Evolutionary conservation across 2,329 filamentous ascomycete genomes (phyloP), one percentile per base, ranked within the genome.

Genomic region (Waltergamsia citrina): DNA sequence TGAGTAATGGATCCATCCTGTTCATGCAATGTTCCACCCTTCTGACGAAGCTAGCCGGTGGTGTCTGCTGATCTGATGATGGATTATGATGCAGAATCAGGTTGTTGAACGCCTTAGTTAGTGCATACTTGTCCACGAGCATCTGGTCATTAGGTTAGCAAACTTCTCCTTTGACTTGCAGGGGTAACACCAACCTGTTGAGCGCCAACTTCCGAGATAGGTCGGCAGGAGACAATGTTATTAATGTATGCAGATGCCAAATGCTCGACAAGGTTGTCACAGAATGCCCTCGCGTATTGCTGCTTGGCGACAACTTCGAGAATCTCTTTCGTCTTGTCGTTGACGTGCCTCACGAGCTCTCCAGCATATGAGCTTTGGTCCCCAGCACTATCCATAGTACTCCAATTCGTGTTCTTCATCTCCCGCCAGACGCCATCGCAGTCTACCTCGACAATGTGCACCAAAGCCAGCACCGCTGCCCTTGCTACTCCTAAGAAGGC

Each of bases 321-420:
- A 3, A 94, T 83, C 48, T 92, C 85, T 19, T 71, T 71, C 11
- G 83, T 74, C 42, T 78, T 80, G 4, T 69, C 64, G 50, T 87
- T 85, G 38, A 93, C 71, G 37, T 78, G 75, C 33, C 71, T 73
- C 30, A 94, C 61, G 3, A 98, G 67, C 54, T 94, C 85, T 7
- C 78, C 75, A 18, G 96, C 85, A 47, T 95, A 98, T 0, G 83
- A 80, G 57, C 87, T 95, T 52, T 95, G 87, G 54, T 98, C 92
- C 29, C 85, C 85, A 4, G 94, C 92, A 39, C 74, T 83, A 46
- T 96, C 92, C 67, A 98, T 84, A 43, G 83, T 87, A 55, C 81
- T 84, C 92, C 92, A 98, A 32, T 88, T 84, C 1, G 83, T 94
- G 52, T 95, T 94, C 42, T 81, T 82, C 92, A 98, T 98, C 62